These are phyloP conservation scores for Ogataea pini DNA, from an alignment of 805 yeast genomes.

Conservation along the genomic window DNA sequence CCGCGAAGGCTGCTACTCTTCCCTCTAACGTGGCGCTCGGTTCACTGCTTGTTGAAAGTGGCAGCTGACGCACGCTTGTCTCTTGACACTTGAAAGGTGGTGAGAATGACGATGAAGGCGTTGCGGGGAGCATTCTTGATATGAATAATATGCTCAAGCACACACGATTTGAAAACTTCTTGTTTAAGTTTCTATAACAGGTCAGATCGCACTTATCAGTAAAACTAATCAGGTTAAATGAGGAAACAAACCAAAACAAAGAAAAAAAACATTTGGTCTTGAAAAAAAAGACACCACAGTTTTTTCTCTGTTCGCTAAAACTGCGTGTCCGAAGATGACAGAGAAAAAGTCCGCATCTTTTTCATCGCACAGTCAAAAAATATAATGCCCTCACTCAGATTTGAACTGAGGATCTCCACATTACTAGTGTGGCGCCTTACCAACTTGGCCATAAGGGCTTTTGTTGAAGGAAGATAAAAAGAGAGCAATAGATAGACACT, in stretches of 20 bases:
- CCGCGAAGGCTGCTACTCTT: neutral
- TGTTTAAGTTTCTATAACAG: neutral
- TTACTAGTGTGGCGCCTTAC: slow-evolving; percentile 40
- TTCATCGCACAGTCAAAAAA: neutral
- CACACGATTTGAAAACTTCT: too few relatives aligned
- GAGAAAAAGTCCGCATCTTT: neutral
- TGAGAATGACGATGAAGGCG: neutral
- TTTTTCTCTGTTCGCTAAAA: neutral
- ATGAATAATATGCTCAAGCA: too few relatives aligned
- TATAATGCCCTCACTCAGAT: slow-evolving; percentile 35
- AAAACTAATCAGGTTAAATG: too few relatives aligned
- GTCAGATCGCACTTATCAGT: neutral
- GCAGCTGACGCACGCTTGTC: slow-evolving; percentile 10
- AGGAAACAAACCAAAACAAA: neutral
- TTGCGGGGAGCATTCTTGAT: neutral
- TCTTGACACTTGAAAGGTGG: slow-evolving; percentile 7
- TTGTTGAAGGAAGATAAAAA: neutral
- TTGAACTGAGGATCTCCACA: slow-evolving; percentile 39
- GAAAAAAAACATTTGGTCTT: slow-evolving; percentile 4
- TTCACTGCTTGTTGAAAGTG: slow-evolving; percentile 10
- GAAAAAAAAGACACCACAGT: slow-evolving; percentile 4
- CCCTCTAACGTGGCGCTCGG: slow-evolving; percentile 1
- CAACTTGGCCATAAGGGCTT: slow-evolving; percentile 38
- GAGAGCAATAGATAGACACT: too few relatives aligned
- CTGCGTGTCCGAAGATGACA: too few relatives aligned